Evolutionary conservation across 495 filamentous ascomycete species (phyloP).

Genomic region (Apiosordaria backusii): DNA sequence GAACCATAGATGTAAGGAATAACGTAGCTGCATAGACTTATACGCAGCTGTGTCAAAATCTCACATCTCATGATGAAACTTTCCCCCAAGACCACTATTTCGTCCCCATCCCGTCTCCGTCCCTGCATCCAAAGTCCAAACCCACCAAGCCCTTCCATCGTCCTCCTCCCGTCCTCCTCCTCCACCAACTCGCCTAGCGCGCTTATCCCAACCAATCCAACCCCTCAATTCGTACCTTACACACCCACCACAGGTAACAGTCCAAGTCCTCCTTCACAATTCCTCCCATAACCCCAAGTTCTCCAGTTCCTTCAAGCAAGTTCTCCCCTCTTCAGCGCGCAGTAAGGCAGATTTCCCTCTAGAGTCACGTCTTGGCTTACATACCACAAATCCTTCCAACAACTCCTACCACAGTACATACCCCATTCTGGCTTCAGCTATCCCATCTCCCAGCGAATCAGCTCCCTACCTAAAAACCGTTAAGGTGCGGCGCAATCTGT

Average conservation of each 20-base stretch:
- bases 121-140: too few relatives aligned
- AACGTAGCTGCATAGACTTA: background rate
- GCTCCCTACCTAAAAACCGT: too few relatives aligned
- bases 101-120: background rate
- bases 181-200: background rate
- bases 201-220: background rate
- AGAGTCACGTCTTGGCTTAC: background rate
- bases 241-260: background rate
- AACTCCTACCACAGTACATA: background rate
- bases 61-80: background rate
- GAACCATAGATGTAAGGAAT: background rate
- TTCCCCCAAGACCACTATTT: background rate
- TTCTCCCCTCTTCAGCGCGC: background rate
- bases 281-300: background rate
- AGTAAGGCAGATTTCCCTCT: background rate
- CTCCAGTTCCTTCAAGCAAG: background rate
- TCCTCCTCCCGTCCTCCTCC: too few relatives aligned
- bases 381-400: background rate
- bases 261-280: background rate
- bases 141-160: too few relatives aligned
- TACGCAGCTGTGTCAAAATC: background rate
- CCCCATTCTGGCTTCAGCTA: background rate
- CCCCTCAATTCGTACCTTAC: background rate
- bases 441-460: too few relatives aligned
- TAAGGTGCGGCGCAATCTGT: too few relatives aligned